Conservation (phyloP, 192 early-diverging fungal species). For the Rhizophagus clarus region DNA sequence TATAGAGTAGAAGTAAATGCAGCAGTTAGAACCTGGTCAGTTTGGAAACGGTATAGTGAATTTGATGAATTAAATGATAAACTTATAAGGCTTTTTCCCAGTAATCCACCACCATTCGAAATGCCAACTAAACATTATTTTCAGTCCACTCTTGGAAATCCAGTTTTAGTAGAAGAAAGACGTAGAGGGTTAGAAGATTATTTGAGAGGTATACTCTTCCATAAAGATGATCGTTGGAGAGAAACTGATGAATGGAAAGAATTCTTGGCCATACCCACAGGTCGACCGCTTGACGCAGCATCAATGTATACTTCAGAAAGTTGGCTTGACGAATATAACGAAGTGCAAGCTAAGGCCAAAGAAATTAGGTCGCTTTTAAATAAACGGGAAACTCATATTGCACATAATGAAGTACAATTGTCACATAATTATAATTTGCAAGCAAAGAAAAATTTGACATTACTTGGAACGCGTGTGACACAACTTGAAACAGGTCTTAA, state of each 20-base stretch:
- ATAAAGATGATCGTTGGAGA: constrained; percentile 75
- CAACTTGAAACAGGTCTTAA: constrained; percentile 58
- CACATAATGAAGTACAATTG: constrained; percentile 72
- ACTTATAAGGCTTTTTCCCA: constrained; percentile 67
- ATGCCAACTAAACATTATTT: constrained; percentile 79
- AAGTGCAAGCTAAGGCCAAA: constrained; percentile 60
- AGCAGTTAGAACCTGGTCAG: constrained; percentile 79
- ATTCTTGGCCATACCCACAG: constrained; percentile 72
- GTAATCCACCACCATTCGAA: constrained; percentile 56
- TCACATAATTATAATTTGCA: constrained; percentile 80
- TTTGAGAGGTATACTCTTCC: constrained; percentile 69
- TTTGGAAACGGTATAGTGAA: constrained; percentile 86
- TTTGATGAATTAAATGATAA: constrained; percentile 73
- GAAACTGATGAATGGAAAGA: constrained; percentile 68
- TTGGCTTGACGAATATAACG: constrained; percentile 79
- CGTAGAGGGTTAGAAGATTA: constrained; percentile 78
- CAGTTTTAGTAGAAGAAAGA: constrained; percentile 70
- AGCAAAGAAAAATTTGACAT: constrained; percentile 69
- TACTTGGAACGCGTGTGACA: constrained; percentile 48
- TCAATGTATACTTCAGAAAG: constrained; percentile 65
- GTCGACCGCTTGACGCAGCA: constrained; percentile 48
- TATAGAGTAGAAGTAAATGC: constrained; percentile 78
- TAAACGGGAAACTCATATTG: constrained; percentile 70
- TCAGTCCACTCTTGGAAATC: constrained; percentile 60
- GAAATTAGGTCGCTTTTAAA: constrained; percentile 76